A percentile compares a stretch with the other conserved stretches of the same genome.
These are phyloP conservation scores for Purpureocillium lavendulum DNA, from an alignment of 2,329 filamentous ascomycete species.

Conservation along the genomic window DNA sequence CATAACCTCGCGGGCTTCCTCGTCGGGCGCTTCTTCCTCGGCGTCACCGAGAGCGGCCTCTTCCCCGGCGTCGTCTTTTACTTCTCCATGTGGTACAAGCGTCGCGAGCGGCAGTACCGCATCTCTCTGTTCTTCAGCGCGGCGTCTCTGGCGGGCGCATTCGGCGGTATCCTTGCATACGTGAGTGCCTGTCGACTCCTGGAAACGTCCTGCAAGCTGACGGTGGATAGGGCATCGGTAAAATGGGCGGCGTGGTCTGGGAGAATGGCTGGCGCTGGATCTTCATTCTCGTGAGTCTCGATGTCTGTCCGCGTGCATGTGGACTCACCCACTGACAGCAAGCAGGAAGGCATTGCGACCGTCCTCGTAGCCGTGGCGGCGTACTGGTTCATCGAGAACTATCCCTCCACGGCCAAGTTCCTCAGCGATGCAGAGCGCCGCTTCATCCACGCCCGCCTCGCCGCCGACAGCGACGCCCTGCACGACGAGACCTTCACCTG, in stretches of 20 bases:
- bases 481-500: constrained; percentile 60
- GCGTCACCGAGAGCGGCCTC: constrained; percentile 43
- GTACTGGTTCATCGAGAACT: constrained; percentile 59
- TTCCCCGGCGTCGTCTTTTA: constrained; percentile 44
- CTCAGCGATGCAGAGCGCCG: constrained; percentile 40
- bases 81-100: constrained; percentile 47
- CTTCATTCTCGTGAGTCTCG: constrained; percentile 42
- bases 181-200: constrained; percentile 16
- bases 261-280: constrained; percentile 49
- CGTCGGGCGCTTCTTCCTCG: constrained; percentile 45
- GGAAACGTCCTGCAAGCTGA: background rate
- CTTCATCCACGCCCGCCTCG: constrained; percentile 54
- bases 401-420: constrained; percentile 51
- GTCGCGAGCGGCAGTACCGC: constrained; percentile 44
- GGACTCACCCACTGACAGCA: constrained; percentile 24
- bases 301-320: background rate
- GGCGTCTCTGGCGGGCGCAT: constrained; percentile 46
- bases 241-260: constrained; percentile 44
- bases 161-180: constrained; percentile 48
- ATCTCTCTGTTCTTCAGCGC: constrained; percentile 49
- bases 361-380: constrained; percentile 39
- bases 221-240: constrained; percentile 38
- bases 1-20: constrained; percentile 42
- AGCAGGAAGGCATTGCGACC: constrained; percentile 45
- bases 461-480: constrained; percentile 59